phyloP scores from a whole-genome alignment of 208 protist species.

The Trypanosoma caninum region DNA sequence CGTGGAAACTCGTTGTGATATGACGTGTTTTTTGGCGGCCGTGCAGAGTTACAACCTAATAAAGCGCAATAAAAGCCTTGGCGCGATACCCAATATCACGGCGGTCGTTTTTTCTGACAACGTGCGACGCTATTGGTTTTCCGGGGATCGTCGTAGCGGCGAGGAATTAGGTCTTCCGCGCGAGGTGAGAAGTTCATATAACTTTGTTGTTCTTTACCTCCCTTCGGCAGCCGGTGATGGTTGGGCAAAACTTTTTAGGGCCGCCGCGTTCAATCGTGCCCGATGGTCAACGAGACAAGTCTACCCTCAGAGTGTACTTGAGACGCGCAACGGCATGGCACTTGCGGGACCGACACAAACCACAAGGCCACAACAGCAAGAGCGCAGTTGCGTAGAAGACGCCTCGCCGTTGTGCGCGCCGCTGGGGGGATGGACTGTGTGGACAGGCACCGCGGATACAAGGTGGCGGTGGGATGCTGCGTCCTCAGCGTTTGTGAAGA shows the following conservation, averaged over 20 bases:
- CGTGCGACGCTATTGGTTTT: background rate
- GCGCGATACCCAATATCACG: background rate
- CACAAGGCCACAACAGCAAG: background rate
- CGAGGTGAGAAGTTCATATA: slow-evolving; percentile 12
- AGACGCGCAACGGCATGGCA: slow-evolving; percentile 20
- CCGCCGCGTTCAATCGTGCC: slow-evolving; percentile 22
- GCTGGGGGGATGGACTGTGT: slow-evolving; percentile 28
- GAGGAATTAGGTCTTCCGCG: slow-evolving; percentile 1
- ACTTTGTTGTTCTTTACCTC: slow-evolving; percentile 19
- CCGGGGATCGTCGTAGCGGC: background rate
- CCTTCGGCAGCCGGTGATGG: background rate
- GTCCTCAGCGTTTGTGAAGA: slow-evolving; percentile 15
- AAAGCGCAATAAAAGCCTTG: background rate
- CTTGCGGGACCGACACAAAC: background rate
- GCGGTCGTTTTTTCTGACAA: slow-evolving; percentile 17
- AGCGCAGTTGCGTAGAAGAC: slow-evolving; percentile 1
- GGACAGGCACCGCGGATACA: slow-evolving; percentile 23
- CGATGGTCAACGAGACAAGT: slow-evolving; percentile 20
- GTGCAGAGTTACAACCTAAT: slow-evolving; percentile 9
- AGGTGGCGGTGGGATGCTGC: slow-evolving; percentile 22
- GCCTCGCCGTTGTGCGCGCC: slow-evolving; percentile 15
- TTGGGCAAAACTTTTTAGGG: slow-evolving; percentile 9
- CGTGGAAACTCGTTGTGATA: background rate
- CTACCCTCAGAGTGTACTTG: slow-evolving; percentile 20
- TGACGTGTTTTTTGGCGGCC: slow-evolving; percentile 14